Base-by-base conservation (phyloP, 2,329 filamentous ascomycete species). In the Clonostachys byssicola region DNA sequence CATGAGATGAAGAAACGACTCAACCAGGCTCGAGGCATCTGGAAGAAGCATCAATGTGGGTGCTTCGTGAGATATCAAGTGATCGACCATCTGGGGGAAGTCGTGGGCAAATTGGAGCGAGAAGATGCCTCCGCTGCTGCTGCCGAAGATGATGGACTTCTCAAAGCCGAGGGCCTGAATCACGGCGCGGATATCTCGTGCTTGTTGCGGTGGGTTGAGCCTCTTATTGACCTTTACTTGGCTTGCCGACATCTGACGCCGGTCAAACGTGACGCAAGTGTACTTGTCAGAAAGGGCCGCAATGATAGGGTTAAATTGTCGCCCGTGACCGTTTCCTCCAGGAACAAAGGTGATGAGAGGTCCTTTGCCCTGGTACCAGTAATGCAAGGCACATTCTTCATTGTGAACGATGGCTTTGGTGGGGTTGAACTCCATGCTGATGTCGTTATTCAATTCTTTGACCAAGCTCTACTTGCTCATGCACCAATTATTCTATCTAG, bases 181-280 rank as follows among this genome's bases (percentile, higher is more conserved):
- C 40, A 65, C 46, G 36, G 60, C 56, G 40, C 54, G 52, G 9
- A 64, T 53, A 46, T 65, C 60, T 13, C 61, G 56, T 2, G 56
- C 60, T 49, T 65, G 62, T 45, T 64, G 62, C 4, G 54, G 52
- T 1, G 55, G 55, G 46, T 44, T 60, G 34, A 64, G 49, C 8
- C 40, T 43, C 42, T 57, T 57, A 51, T 55, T 55, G 13, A 47
- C 49, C 18, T 48, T 40, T 34, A 56, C 57, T 13, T 58, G 44
- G 51, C 59, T 61, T 14, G 54, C 54, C 14, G 59, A 62, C 60
- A 64, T 64, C 40, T 65, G 62, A 23, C 63, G 62, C 3, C 62
- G 58, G 46, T 65, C 61, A 39, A 63, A 65, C 12, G 63, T 64
- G 16, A 47, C 54, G 53, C 55, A 57, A 23, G 60, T 64, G 53